Percentiles rank a stretch among this genome's conserved stretches.
These are phyloP conservation scores for Tylopilus plumbeoviolaceoides DNA, from an alignment of 768 basidiomycete genomes.

Conservation along the genomic window DNA sequence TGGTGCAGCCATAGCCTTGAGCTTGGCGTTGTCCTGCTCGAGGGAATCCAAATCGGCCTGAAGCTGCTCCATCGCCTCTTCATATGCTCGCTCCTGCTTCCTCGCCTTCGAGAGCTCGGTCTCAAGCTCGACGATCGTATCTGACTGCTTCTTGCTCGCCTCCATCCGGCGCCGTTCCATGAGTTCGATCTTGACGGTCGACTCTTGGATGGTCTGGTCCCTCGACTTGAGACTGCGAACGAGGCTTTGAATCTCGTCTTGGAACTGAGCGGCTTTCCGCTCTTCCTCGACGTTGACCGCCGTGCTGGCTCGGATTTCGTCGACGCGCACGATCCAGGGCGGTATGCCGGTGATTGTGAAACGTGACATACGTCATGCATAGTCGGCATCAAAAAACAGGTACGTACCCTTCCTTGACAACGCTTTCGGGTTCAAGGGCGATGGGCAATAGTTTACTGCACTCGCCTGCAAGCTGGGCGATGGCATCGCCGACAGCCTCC, in stretches of 20 bases:
- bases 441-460: slow-evolving; percentile 66
- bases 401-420: slow-evolving; percentile 75
- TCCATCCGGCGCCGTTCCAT: slow-evolving; percentile 95
- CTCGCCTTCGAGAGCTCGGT: slow-evolving; percentile 70
- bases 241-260: slow-evolving; percentile 87
- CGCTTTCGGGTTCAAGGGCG: slow-evolving; percentile 71
- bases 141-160: slow-evolving; percentile 85
- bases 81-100: slow-evolving; percentile 86
- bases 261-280: slow-evolving; percentile 76
- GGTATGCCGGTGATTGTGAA: slow-evolving; percentile 62
- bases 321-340: slow-evolving; percentile 83
- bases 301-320: slow-evolving; percentile 76
- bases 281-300: slow-evolving; percentile 92
- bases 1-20: slow-evolving; percentile 64
- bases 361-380: not conserved
- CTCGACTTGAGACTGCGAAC: slow-evolving; percentile 79
- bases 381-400: not conserved
- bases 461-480: slow-evolving; percentile 68
- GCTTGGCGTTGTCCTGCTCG: slow-evolving; percentile 83
- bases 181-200: slow-evolving; percentile 87
- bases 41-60: slow-evolving; percentile 83
- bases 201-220: slow-evolving; percentile 88
- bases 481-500: slow-evolving; percentile 70
- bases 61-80: slow-evolving; percentile 91
- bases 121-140: slow-evolving; percentile 79